A percentile compares a stretch with the other conserved stretches of the same genome.
Evolutionary conservation across 352 stramenopile genomes (phyloP).

Genomic region (Peronospora belbahrii): DNA sequence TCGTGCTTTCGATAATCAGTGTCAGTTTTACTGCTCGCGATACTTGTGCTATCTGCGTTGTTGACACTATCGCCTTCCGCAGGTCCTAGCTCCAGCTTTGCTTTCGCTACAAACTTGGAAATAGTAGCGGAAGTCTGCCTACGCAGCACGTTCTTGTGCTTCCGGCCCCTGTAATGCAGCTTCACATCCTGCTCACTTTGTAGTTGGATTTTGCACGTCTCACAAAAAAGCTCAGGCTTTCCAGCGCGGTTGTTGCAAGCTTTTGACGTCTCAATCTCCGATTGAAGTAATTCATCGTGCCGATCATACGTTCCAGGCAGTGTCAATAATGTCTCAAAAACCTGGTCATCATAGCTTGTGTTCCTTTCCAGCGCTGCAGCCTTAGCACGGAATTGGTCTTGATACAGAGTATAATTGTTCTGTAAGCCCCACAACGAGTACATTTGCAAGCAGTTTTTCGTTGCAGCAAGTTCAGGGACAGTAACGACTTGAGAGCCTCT

Average conservation of each 20-base stretch:
- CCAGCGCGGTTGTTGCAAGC: slow-evolving; percentile 18
- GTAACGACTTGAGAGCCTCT: slow-evolving; percentile 29
- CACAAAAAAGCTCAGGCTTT: slow-evolving; percentile 54
- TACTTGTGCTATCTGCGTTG: not conserved
- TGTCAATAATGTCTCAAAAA: slow-evolving; percentile 15
- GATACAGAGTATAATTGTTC: slow-evolving; percentile 47
- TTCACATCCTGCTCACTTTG: slow-evolving; percentile 68
- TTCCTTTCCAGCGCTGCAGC: slow-evolving; percentile 25
- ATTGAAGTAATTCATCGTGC: slow-evolving; percentile 14
- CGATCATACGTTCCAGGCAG: slow-evolving; percentile 37
- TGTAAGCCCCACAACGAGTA: slow-evolving; percentile 62
- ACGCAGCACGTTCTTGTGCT: slow-evolving; percentile 75
- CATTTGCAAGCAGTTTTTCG: slow-evolving; percentile 61
- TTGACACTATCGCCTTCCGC: not conserved
- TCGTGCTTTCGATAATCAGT: slow-evolving; percentile 11
- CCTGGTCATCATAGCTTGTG: slow-evolving; percentile 2
- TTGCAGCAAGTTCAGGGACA: slow-evolving; percentile 49
- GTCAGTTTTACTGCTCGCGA: not conserved
- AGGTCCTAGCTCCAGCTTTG: slow-evolving; percentile 10
- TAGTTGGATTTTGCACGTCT: slow-evolving; percentile 59
- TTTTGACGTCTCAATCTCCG: slow-evolving; percentile 2
- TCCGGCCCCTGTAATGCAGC: slow-evolving; percentile 71
- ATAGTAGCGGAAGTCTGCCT: slow-evolving; percentile 38
- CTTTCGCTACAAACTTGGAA: slow-evolving; percentile 39
- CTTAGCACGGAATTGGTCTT: slow-evolving; percentile 41